Evolutionary conservation across 768 basidiomycete genomes (phyloP).

Genomic region (Macrolepiota dolichaula): DNA sequence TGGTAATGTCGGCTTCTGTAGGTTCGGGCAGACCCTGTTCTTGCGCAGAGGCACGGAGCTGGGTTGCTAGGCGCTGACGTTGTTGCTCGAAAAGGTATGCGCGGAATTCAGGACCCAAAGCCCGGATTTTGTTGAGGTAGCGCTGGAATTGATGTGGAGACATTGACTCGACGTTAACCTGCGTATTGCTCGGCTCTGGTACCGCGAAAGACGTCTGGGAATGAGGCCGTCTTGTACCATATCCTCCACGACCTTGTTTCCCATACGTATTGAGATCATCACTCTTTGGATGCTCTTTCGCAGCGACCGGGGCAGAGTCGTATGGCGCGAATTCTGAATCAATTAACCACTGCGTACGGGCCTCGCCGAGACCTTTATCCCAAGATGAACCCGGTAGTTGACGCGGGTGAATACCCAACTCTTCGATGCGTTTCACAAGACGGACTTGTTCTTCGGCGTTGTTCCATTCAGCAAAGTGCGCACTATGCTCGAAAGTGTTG

Average conservation of each 20-base stretch:
- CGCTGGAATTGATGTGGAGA: conserved; percentile 48
- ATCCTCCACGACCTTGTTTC: conserved; percentile 19
- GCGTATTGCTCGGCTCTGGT: conserved; percentile 16
- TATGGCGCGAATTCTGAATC: conserved; percentile 44
- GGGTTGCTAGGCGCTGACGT: conserved; percentile 3
- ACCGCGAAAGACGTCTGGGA: not conserved
- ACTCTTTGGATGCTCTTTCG: not conserved
- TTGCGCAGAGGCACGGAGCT: not conserved
- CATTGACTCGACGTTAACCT: conserved; percentile 60
- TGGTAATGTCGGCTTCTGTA: not conserved
- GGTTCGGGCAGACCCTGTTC: not conserved
- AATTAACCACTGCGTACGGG: conserved; percentile 25
- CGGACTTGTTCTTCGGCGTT: conserved; percentile 62
- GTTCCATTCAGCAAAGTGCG: conserved; percentile 78
- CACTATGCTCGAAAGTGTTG: conserved; percentile 63
- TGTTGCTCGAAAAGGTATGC: conserved; percentile 20
- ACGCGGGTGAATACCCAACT: conserved; percentile 45
- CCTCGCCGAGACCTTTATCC: conserved; percentile 35
- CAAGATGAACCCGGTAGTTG: conserved; percentile 28
- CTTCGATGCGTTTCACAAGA: conserved; percentile 65
- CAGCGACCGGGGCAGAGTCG: conserved; percentile 1
- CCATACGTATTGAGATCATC: conserved; percentile 6
- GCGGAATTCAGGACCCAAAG: conserved; percentile 52
- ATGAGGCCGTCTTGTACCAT: conserved; percentile 17
- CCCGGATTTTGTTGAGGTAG: conserved; percentile 59